phyloP scores from a whole-genome alignment of 352 stramenopile species.

The Phytophthora pinifolia region DNA sequence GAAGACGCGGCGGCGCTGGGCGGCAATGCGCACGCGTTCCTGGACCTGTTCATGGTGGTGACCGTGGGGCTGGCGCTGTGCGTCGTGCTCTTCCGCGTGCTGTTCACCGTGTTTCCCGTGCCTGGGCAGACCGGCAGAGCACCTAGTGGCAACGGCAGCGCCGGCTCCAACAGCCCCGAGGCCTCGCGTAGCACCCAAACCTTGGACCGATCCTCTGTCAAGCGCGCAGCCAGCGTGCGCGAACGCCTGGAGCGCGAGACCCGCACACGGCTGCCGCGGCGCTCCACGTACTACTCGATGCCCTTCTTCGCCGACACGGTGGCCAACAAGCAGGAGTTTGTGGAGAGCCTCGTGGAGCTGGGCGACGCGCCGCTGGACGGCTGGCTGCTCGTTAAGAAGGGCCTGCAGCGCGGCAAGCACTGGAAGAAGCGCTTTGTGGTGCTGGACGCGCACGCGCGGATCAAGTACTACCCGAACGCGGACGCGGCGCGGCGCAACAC shows the following conservation, averaged over 20 bases:
- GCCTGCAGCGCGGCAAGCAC: constrained; percentile 62
- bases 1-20: constrained; percentile 10
- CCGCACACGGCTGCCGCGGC: constrained; percentile 48
- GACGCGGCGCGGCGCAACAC: constrained; percentile 75
- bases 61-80: constrained; percentile 61
- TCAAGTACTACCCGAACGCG: constrained; percentile 83
- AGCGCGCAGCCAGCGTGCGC: constrained; percentile 46
- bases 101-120: constrained; percentile 53
- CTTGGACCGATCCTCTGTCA: constrained; percentile 17
- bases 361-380: constrained; percentile 70
- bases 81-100: constrained; percentile 64
- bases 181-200: constrained; percentile 10
- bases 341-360: constrained; percentile 65
- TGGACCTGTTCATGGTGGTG: constrained; percentile 69
- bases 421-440: constrained; percentile 88
- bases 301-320: constrained; percentile 80
- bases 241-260: constrained; percentile 68
- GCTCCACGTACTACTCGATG: constrained; percentile 75
- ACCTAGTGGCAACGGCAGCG: neutral
- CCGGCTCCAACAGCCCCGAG: constrained; percentile 3
- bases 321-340: constrained; percentile 74
- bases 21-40: constrained; percentile 35
- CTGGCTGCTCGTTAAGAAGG: constrained; percentile 83
- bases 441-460: constrained; percentile 65
- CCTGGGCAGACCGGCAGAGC: neutral